Evolutionary conservation across 1,139 yeast species (phyloP).

Genomic region (Hanseniaspora uvarum): DNA sequence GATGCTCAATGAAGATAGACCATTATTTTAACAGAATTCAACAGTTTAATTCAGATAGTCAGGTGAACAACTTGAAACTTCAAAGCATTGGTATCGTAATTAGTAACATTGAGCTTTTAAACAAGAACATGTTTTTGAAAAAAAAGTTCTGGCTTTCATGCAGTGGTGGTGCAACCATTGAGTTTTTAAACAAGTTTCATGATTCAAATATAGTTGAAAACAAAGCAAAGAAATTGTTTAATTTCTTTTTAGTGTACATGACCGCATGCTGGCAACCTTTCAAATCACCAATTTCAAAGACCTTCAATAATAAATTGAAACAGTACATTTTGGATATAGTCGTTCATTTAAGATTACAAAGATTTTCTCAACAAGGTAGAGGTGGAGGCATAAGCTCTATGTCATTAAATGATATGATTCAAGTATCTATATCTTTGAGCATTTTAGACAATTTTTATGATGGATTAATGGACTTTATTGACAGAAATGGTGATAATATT

Average conservation of each 20-base stretch:
- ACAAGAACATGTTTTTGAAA: slow-evolving; percentile 11
- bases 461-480: background rate
- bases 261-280: background rate
- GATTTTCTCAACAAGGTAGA: slow-evolving; percentile 26
- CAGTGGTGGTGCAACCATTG: background rate
- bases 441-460: background rate
- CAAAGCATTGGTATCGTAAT: slow-evolving; percentile 12
- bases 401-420: slow-evolving; percentile 24
- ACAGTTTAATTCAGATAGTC: slow-evolving; percentile 5
- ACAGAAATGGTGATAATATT: background rate
- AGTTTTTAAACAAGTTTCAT: background rate
- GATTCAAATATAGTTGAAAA: background rate
- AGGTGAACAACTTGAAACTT: background rate
- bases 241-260: background rate
- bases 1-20: slow-evolving; percentile 15
- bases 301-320: slow-evolving; percentile 23
- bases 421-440: slow-evolving; percentile 23
- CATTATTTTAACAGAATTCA: slow-evolving; percentile 10
- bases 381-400: slow-evolving; percentile 29
- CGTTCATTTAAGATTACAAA: slow-evolving; percentile 30
- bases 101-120: slow-evolving; percentile 12
- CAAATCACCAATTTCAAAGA: background rate
- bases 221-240: background rate
- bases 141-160: slow-evolving; percentile 16
- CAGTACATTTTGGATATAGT: slow-evolving; percentile 30